A percentile compares a stretch with the other conserved stretches of the same genome.
These are phyloP conservation scores for Backusella australiensis DNA, from an alignment of 192 early-diverging fungal genomes.

Conservation along the genomic window DNA sequence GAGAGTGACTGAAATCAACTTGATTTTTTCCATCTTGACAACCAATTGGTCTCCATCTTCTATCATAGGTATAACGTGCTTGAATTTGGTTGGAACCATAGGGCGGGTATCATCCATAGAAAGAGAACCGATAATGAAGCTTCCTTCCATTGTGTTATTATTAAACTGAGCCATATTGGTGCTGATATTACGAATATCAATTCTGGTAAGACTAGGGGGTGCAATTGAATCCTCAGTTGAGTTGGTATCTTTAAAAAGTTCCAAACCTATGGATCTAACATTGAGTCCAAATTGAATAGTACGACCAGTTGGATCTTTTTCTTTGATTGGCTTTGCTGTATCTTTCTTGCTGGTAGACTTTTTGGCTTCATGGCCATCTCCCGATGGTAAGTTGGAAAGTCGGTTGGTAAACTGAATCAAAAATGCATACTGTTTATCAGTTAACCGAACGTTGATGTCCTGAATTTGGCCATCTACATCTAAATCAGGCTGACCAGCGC, in stretches of 20 bases:
- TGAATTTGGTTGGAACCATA: slow-evolving; percentile 71
- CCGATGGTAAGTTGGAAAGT: slow-evolving; percentile 40
- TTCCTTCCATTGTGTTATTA: slow-evolving; percentile 64
- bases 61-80: slow-evolving; percentile 73
- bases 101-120: slow-evolving; percentile 79
- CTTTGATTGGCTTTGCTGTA: neutral
- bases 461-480: slow-evolving; percentile 61
- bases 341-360: neutral
- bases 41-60: slow-evolving; percentile 60
- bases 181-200: slow-evolving; percentile 44
- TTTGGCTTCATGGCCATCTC: neutral
- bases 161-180: slow-evolving; percentile 57
- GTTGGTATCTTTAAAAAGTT: slow-evolving; percentile 67
- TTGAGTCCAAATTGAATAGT: slow-evolving; percentile 51
- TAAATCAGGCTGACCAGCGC: slow-evolving; percentile 17
- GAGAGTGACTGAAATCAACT: slow-evolving; percentile 61
- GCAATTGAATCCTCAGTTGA: slow-evolving; percentile 46
- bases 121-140: slow-evolving; percentile 65
- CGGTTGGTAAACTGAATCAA: slow-evolving; percentile 62
- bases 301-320: neutral
- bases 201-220: slow-evolving; percentile 49
- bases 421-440: slow-evolving; percentile 81
- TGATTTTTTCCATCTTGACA: slow-evolving; percentile 38
- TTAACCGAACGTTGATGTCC: slow-evolving; percentile 75
- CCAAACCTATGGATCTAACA: slow-evolving; percentile 70